Evolutionary conservation across 345 rosid genomes (phyloP), one percentile per base, ranked within the genome.

Genomic region (Eucalyptus albens): DNA sequence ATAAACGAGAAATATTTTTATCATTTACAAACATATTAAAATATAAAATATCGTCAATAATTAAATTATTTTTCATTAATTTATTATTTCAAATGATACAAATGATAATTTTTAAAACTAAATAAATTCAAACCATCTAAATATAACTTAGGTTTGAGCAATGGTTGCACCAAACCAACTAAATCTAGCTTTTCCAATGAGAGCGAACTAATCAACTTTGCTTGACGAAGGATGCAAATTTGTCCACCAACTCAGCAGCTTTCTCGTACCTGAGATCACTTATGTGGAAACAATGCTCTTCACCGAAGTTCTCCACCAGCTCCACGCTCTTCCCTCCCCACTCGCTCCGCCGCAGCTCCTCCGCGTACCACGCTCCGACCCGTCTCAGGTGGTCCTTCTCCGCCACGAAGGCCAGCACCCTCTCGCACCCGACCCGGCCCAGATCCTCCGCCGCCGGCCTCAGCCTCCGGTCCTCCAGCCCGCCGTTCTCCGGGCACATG

Each of bases 381-480:
- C 8, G 77, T 5, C 67, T 89, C 72, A 93, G 77, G 80, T 89
- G 90, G 50, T 95, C 96, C 42, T 90, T 89, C 88, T 87, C 94
- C 3, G 92, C 93, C 69, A 95, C 91, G 47, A 92, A 91, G 15
- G 91, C 88, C 90, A 94, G 55, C 60, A 92, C 90, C 81, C 90
- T 89, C 91, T 89, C 90, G 10, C 92, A 92, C 47, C 91, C 91
- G 9, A 95, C 87, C 91, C 65, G 89, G 3, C 50, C 89, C 69
- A 92, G 50, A 88, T 94, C 94, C 87, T 81, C 91, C 17, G 69
- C 87, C 1, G 87, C 67, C 42, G 92, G 94, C 50, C 92, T 94
- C 92, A 93, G 53, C 91, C 92, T 89, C 3, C 91, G 94, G 89
- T 94, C 94, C 82, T 91, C 51, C 90, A 91, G 40, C 45, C 96